Evolutionary conservation across 176 grass and related monocot genomes (phyloP), one percentile per base, ranked within the genome.

Genomic region (Hsuehochloa calcarea): DNA sequence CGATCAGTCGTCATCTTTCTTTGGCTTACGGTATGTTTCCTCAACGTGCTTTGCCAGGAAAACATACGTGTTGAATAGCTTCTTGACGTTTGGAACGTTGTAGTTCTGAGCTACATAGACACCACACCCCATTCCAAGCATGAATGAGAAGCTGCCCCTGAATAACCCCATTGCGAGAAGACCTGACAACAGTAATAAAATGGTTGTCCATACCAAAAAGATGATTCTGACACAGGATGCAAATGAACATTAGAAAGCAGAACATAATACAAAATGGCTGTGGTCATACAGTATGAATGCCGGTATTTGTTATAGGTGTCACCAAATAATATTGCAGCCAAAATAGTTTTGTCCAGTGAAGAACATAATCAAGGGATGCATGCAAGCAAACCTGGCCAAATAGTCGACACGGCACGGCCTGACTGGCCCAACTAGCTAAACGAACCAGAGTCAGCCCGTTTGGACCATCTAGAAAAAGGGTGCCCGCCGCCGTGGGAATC

Each of bases 101-200:
- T 91, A 93, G 79, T 93, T 96, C 76, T 93, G 89, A 77, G 94
- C 87, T 58, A 93, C 71, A 80, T 87, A 91, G 31, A 91, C 76
- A 65, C 93, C 91, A 11, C 82, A 93, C 13, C 86, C 91, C 79
- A 90, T 83, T 77, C 91, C 93, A 60, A 89, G 37, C 65, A 93
- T 61, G 29, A 93, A 91, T 13, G 81, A 65, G 83, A 96, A 89
- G 89, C 91, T 63, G 81, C 93, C 71, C 26, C 39, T 89, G 84
- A 96, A 87, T 72, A 93, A 72, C 23, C 91, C 91, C 93, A 93
- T 96, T 5, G 46, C n/a, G 9, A 47, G 43, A 68, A 76, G 69
- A 82, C 65, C 81, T 83, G 81, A 27, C 27, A 20, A 60, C 17
- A n/a, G 61, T 35, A 11, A 83, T 47, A 35, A n/a, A 72, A 6